Conservation (phyloP, 2,329 filamentous ascomycete species). For the Nothopassalora personata region DNA sequence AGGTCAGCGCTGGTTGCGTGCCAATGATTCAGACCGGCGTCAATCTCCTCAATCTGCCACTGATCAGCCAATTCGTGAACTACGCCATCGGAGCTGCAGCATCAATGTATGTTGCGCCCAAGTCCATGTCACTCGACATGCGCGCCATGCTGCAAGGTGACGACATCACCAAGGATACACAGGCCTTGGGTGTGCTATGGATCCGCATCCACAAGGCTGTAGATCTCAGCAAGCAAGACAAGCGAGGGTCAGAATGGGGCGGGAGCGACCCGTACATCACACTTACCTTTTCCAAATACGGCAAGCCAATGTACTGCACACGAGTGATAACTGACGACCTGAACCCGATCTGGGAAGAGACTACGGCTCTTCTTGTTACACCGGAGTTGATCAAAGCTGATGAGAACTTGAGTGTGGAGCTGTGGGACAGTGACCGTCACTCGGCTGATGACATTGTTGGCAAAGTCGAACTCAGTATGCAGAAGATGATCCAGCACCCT, state of each 20-base stretch:
- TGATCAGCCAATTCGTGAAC: constrained; percentile 96
- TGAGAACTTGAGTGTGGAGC: constrained; percentile 85
- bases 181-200: constrained; percentile 84
- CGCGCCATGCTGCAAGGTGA: constrained; percentile 87
- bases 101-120: constrained; percentile 88
- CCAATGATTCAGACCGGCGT: constrained; percentile 89
- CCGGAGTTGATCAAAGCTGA: constrained; percentile 87
- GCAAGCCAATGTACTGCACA: constrained; percentile 96
- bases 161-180: constrained; percentile 81
- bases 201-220: constrained; percentile 83
- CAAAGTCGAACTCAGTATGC: constrained; percentile 87
- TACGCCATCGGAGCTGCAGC: constrained; percentile 86
- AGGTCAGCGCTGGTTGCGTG: constrained; percentile 81
- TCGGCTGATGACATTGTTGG: constrained; percentile 93
- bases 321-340: constrained; percentile 91
- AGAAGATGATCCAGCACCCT: constrained; percentile 90
- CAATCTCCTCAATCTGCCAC: constrained; percentile 82
- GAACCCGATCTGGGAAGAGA: constrained; percentile 90
- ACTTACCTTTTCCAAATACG: constrained; percentile 89
- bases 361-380: constrained; percentile 76
- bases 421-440: constrained; percentile 92
- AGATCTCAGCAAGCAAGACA: constrained; percentile 87
- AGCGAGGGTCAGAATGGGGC: constrained; percentile 72
- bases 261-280: constrained; percentile 96
- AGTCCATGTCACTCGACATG: constrained; percentile 80